These are phyloP conservation scores for Wickerhamiella qilinensis DNA, from an alignment of 805 yeast species.

Conservation along the genomic window DNA sequence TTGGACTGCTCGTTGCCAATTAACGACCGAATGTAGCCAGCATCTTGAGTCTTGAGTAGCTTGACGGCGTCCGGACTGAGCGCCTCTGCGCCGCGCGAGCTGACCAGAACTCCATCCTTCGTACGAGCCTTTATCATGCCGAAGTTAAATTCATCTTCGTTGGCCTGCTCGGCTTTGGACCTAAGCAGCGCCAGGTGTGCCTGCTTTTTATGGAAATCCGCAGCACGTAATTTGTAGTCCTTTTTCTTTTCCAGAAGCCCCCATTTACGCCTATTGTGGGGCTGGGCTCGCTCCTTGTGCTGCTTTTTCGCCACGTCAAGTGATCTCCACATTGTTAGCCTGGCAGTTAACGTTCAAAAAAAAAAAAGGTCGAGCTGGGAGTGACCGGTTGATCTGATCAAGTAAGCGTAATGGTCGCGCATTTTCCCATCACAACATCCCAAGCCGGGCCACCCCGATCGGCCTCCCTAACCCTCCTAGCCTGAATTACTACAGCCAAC, in stretches of 20 bases:
- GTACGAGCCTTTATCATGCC: slow-evolving; percentile 74
- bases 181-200: slow-evolving; percentile 51
- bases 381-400: too few relatives aligned
- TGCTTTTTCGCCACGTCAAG: slow-evolving; percentile 93
- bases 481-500: too few relatives aligned
- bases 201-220: slow-evolving; percentile 43
- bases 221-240: slow-evolving; percentile 58
- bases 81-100: slow-evolving; percentile 30
- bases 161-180: slow-evolving; percentile 53
- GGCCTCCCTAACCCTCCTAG: too few relatives aligned
- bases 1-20: slow-evolving; percentile 52
- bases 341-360: too few relatives aligned
- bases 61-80: slow-evolving; percentile 62
- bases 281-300: slow-evolving; percentile 88
- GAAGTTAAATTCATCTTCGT: slow-evolving; percentile 94
- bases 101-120: slow-evolving; percentile 48
- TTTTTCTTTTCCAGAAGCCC: slow-evolving; percentile 91
- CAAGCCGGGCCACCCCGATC: too few relatives aligned
- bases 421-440: too few relatives aligned
- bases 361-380: too few relatives aligned
- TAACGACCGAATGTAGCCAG: slow-evolving; percentile 66
- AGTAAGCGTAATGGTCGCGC: too few relatives aligned
- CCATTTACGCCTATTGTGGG: slow-evolving; percentile 48
- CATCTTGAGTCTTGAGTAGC: slow-evolving; percentile 79
- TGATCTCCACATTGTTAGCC: slow-evolving; percentile 14